Percentiles rank a stretch among this genome's conserved stretches.
Conservation (phyloP, 2,329 filamentous ascomycete genomes). For the Cordyceps tenuipes region DNA sequence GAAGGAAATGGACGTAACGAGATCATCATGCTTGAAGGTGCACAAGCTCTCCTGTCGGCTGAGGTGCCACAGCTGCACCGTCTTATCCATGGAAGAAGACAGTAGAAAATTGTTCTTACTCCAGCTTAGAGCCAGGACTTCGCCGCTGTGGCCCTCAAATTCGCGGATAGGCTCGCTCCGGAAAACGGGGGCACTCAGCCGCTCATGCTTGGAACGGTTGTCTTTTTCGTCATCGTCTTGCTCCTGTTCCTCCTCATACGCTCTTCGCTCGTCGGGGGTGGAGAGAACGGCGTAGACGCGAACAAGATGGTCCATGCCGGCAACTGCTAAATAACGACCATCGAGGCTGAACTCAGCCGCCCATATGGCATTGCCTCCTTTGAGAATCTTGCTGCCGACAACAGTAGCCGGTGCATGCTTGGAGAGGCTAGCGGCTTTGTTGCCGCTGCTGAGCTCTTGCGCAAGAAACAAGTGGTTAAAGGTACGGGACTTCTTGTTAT, state of each 20-base stretch:
- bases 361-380: conserved; percentile 68
- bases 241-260: conserved; percentile 63
- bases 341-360: conserved; percentile 88
- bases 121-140: conserved; percentile 89
- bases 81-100: conserved; percentile 97
- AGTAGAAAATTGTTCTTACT: conserved; percentile 98
- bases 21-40: conserved; percentile 89
- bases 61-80: conserved; percentile 88
- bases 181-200: conserved; percentile 85
- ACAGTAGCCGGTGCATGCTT: conserved; percentile 27
- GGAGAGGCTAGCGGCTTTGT: conserved; percentile 24
- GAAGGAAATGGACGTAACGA: conserved; percentile 90
- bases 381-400: conserved; percentile 32
- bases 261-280: conserved; percentile 67
- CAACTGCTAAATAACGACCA: conserved; percentile 84
- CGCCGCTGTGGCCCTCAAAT: conserved; percentile 74
- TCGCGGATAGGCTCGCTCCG: conserved; percentile 67
- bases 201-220: conserved; percentile 37
- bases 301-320: conserved; percentile 77
- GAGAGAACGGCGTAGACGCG: conserved; percentile 85
- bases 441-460: conserved; percentile 70
- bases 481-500: conserved; percentile 71
- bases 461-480: conserved; percentile 87
- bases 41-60: conserved; percentile 79
- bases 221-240: conserved; percentile 24